Percentiles rank a stretch among this genome's conserved stretches.
These are phyloP conservation scores for Komagataella populi DNA, from an alignment of 805 yeast genomes.

Conservation along the genomic window DNA sequence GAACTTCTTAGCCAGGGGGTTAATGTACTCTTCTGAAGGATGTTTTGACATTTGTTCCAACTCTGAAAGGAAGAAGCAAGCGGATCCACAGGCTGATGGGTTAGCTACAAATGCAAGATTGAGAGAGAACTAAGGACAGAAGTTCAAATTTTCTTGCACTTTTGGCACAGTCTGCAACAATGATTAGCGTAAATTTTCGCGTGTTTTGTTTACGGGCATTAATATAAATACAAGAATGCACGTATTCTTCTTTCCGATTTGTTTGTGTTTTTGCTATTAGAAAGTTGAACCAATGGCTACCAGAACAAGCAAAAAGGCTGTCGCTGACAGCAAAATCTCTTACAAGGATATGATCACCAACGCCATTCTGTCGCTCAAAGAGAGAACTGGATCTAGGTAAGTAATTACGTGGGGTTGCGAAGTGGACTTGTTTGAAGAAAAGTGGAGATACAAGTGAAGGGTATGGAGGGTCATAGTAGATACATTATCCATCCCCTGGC, in stretches of 20 bases:
- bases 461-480: background rate
- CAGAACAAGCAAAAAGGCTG: constrained; percentile 12
- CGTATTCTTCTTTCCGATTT: background rate
- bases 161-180: background rate
- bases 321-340: constrained; percentile 21
- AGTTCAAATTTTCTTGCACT: background rate
- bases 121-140: background rate
- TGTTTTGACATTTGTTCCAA: constrained; percentile 6
- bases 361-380: constrained; percentile 59
- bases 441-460: background rate
- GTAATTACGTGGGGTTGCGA: constrained; percentile 12
- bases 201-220: background rate
- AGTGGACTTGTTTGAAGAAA: background rate
- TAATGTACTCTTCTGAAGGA: constrained; percentile 1
- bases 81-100: background rate
- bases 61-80: constrained; percentile 4
- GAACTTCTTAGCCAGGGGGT: constrained; percentile 2
- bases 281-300: constrained; percentile 21
- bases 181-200: background rate
- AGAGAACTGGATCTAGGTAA: constrained; percentile 67
- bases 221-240: background rate
- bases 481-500: background rate
- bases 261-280: background rate
- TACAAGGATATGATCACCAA: constrained; percentile 50
- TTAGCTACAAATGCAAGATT: background rate